Conservation (phyloP, 2,329 filamentous ascomycete genomes). For the Chlorencoelia australis region DNA sequence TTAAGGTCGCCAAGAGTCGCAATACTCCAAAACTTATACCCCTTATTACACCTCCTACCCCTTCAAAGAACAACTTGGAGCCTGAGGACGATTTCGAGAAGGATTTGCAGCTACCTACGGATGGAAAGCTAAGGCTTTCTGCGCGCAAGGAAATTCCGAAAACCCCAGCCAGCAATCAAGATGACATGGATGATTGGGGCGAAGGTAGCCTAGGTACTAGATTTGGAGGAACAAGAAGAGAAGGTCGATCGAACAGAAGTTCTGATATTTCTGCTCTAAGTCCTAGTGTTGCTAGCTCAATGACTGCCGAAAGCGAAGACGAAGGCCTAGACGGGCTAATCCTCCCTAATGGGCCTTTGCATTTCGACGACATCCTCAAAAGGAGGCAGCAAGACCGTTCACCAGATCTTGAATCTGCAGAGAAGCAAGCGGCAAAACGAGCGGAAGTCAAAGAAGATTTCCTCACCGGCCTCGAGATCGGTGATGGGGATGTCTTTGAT, state of each 20-base stretch:
- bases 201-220: conserved; percentile 88
- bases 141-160: conserved; percentile 50
- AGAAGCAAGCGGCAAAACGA: conserved; percentile 26
- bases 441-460: conserved; percentile 56
- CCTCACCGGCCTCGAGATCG: conserved; percentile 77
- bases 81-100: conserved; percentile 59
- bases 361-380: conserved; percentile 70
- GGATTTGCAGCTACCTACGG: conserved; percentile 61
- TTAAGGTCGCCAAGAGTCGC: conserved; percentile 55
- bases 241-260: conserved; percentile 69
- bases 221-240: conserved; percentile 76
- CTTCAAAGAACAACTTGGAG: conserved; percentile 30
- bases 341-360: conserved; percentile 71
- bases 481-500: conserved; percentile 72
- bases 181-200: conserved; percentile 85
- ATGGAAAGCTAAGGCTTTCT: conserved; percentile 53
- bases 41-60: conserved; percentile 46
- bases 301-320: conserved; percentile 87
- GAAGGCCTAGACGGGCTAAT: conserved; percentile 86
- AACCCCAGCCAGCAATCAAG: conserved; percentile 48
- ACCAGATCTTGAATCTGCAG: conserved; percentile 37
- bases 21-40: conserved; percentile 41
- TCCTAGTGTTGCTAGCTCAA: conserved; percentile 83
- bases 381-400: conserved; percentile 55
- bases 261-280: conserved; percentile 84